Evolutionary conservation across 2,329 filamentous ascomycete genomes (phyloP).

Genomic region (Stachybotrys echinatus): DNA sequence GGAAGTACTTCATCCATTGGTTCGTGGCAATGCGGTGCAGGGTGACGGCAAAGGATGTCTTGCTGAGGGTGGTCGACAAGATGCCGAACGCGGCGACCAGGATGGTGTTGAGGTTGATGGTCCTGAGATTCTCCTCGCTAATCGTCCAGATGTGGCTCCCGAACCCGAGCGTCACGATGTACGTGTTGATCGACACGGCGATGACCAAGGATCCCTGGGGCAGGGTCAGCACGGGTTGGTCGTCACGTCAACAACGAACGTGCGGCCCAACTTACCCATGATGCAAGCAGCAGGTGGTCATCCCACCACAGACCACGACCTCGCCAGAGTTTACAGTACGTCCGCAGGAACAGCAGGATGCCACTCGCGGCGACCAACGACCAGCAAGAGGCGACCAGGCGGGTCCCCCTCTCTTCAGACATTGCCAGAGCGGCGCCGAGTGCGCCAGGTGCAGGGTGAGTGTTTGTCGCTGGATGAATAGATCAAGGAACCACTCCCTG

Average conservation of each 20-base stretch:
- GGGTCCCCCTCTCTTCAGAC: constrained; percentile 18
- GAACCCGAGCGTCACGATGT: constrained; percentile 23
- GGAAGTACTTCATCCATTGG: constrained; percentile 18
- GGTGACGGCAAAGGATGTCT: constrained; percentile 32
- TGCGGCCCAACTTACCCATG: constrained; percentile 23
- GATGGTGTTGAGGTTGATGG: constrained; percentile 20
- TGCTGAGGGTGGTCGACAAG: constrained; percentile 28
- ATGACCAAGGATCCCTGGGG: constrained; percentile 19
- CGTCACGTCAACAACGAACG: background rate
- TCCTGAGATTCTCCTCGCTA: constrained; percentile 13
- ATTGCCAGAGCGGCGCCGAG: constrained; percentile 3
- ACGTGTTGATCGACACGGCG: constrained; percentile 22
- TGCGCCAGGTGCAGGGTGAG: no score
- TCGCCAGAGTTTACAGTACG: constrained; percentile 31
- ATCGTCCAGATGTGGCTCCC: constrained; percentile 16
- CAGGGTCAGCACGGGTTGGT: background rate
- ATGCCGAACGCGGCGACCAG: constrained; percentile 23
- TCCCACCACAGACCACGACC: constrained; percentile 30
- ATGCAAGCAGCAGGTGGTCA: constrained; percentile 26
- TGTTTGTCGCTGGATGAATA: no score
- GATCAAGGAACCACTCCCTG: no score
- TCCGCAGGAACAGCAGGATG: constrained; percentile 20
- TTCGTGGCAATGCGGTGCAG: constrained; percentile 23
- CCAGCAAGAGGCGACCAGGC: constrained; percentile 24
- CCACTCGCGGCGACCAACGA: constrained; percentile 15